Percentiles rank a stretch among this genome's conserved stretches.
Conservation (phyloP, 2,329 filamentous ascomycete species). For the Helicocarpus griseus region DNA sequence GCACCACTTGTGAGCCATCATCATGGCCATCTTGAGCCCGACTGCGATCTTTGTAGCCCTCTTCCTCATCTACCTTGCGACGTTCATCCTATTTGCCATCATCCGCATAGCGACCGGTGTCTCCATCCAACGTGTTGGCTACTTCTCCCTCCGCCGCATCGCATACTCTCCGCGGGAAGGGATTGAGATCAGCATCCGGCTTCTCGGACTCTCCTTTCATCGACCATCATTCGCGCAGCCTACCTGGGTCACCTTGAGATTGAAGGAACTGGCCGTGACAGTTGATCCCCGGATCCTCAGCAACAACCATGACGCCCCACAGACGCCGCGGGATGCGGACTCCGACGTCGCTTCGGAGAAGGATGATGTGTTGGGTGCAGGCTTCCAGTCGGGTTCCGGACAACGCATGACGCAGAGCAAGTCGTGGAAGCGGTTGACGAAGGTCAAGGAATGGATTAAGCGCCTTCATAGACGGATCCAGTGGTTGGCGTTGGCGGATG, state of each 20-base stretch:
- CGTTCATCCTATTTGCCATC: conserved; percentile 88
- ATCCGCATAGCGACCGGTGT: conserved; percentile 86
- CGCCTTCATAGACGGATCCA: conserved; percentile 74
- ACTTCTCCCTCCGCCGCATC: conserved; percentile 81
- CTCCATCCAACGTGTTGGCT: conserved; percentile 91
- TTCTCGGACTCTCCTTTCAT: conserved; percentile 79
- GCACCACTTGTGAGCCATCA: conserved; percentile 6
- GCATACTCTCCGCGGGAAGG: conserved; percentile 85
- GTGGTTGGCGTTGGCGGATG: conserved; percentile 81
- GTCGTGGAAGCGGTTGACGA: conserved; percentile 71
- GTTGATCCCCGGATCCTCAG: conserved; percentile 57
- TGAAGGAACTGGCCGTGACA: conserved; percentile 77
- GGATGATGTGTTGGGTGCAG: conserved; percentile 6
- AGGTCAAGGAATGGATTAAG: conserved; percentile 77
- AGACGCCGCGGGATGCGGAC: conserved; percentile 15
- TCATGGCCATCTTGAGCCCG: conserved; percentile 44
- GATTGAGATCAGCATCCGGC: conserved; percentile 77
- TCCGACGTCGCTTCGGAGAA: conserved; percentile 9
- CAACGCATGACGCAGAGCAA: conserved; percentile 44
- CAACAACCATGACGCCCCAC: conserved; percentile 9
- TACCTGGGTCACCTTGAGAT: conserved; percentile 85
- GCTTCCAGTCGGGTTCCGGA: background rate
- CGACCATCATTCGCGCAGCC: conserved; percentile 93
- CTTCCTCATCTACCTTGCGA: conserved; percentile 77
- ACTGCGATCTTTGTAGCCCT: conserved; percentile 80